Evolutionary conservation across 306 rosid species (phyloP).

Genomic region (Styphnolobium japonicum): DNA sequence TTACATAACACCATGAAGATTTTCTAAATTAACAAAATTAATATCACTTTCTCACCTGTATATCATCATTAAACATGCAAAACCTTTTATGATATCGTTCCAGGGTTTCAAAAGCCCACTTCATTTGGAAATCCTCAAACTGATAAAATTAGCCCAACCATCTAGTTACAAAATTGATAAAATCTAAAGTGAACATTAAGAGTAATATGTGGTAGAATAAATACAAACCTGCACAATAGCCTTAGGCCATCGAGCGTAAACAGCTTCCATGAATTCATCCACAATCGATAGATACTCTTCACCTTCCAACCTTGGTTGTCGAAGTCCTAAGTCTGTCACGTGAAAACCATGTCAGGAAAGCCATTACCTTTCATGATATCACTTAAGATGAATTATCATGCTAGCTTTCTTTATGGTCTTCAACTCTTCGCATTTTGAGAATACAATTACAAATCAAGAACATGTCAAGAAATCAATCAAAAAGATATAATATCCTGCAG

Average conservation of each 20-base stretch:
- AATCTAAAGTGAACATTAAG: constrained; percentile 18
- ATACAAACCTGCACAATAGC: constrained; percentile 82
- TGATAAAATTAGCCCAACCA: constrained; percentile 38
- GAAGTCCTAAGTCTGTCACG: constrained; percentile 90
- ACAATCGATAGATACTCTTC: constrained; percentile 89
- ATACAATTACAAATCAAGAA: constrained; percentile 1
- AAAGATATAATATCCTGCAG: not conserved
- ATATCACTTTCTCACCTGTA: constrained; percentile 68
- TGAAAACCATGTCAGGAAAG: constrained; percentile 43
- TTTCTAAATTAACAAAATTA: constrained; percentile 1
- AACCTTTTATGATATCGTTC: constrained; percentile 87
- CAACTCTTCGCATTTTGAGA: not conserved
- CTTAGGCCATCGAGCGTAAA: constrained; percentile 94
- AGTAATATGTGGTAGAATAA: constrained; percentile 26
- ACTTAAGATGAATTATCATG: constrained; percentile 1
- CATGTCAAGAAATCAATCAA: not conserved
- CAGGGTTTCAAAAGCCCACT: constrained; percentile 98
- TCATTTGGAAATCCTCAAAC: constrained; percentile 99
- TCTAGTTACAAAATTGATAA: constrained; percentile 31
- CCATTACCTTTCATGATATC: constrained; percentile 34
- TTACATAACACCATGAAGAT: constrained; percentile 1
- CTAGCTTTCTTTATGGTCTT: not conserved
- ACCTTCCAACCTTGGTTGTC: constrained; percentile 98
- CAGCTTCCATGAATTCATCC: constrained; percentile 99
- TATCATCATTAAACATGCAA: constrained; percentile 98